A percentile compares a stretch with the other conserved stretches of the same genome.
phyloP scores from a whole-genome alignment of 2,329 filamentous ascomycete genomes.

The Aureobasidium sp. region DNA sequence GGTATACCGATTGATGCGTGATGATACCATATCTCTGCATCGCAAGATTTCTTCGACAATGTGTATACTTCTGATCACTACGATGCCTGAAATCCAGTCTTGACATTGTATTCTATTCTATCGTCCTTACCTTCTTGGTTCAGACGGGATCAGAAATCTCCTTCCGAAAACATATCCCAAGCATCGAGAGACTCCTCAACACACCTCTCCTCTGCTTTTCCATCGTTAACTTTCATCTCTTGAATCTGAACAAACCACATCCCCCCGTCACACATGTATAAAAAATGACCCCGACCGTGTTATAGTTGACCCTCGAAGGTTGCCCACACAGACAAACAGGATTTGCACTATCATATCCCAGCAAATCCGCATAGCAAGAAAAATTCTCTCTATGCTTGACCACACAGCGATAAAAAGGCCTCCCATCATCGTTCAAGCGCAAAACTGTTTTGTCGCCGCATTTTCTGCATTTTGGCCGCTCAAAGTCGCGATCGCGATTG shows the following conservation, averaged over 20 bases:
- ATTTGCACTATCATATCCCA: neutral
- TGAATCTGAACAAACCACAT: neutral
- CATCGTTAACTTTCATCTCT: neutral
- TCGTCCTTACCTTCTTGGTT: too few relatives aligned
- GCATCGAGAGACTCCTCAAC: neutral
- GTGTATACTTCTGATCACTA: neutral
- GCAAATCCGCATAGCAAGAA: neutral
- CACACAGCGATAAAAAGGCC: neutral
- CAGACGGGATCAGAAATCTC: too few relatives aligned
- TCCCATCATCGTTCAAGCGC: neutral
- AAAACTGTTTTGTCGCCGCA: neutral
- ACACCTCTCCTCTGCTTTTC: neutral
- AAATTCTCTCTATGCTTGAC: neutral
- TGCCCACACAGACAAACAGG: neutral
- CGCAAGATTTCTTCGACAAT: neutral
- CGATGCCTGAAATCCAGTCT: neutral
- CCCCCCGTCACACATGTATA: neutral
- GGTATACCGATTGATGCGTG: constrained; percentile 9
- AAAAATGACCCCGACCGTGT: neutral
- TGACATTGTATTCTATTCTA: neutral
- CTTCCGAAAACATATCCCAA: too few relatives aligned
- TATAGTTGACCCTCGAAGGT: neutral
- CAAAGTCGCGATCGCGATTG: neutral
- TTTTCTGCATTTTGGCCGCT: neutral
- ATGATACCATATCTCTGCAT: too few relatives aligned